Percentiles rank a stretch among this genome's conserved stretches.
Evolutionary conservation across 2,329 filamentous ascomycete genomes (phyloP).

Genomic region (Thelonectria blattea): DNA sequence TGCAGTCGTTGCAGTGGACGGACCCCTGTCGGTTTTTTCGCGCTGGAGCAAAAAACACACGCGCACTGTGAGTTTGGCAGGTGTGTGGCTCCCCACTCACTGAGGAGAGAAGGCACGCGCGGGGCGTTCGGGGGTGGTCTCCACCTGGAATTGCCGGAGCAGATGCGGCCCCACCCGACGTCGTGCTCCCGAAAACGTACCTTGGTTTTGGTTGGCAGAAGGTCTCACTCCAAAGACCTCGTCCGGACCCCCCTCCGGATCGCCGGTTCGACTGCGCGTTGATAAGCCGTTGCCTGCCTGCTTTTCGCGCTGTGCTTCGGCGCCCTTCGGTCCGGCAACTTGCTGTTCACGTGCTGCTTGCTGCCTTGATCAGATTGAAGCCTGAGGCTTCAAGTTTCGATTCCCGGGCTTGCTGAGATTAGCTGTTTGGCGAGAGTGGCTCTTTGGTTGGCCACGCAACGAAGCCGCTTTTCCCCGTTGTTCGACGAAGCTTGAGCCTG

Average conservation of each 20-base stretch:
- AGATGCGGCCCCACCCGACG: conserved; percentile 23
- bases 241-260: conserved; percentile 8
- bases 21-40: neutral
- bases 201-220: conserved; percentile 17
- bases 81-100: neutral
- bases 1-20: conserved; percentile 18
- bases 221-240: neutral
- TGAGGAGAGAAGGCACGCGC: neutral
- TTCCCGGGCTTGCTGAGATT: conserved; percentile 14
- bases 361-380: neutral
- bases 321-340: neutral
- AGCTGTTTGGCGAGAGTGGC: conserved; percentile 19
- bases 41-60: conserved; percentile 6
- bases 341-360: conserved; percentile 16
- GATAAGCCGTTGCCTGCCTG: conserved; percentile 19
- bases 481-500: conserved; percentile 27
- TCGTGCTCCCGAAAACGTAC: conserved; percentile 12
- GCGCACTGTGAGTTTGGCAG: conserved; percentile 10
- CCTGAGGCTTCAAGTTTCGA: conserved; percentile 10
- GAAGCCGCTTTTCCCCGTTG: conserved; percentile 15
- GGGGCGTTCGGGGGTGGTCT: conserved; percentile 6
- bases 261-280: conserved; percentile 15
- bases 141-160: conserved; percentile 18
- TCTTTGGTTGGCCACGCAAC: conserved; percentile 30
- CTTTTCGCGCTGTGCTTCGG: conserved; percentile 10